Evolutionary conservation across 129 eudicot genomes (phyloP).

Genomic region (Lonicera japonica): DNA sequence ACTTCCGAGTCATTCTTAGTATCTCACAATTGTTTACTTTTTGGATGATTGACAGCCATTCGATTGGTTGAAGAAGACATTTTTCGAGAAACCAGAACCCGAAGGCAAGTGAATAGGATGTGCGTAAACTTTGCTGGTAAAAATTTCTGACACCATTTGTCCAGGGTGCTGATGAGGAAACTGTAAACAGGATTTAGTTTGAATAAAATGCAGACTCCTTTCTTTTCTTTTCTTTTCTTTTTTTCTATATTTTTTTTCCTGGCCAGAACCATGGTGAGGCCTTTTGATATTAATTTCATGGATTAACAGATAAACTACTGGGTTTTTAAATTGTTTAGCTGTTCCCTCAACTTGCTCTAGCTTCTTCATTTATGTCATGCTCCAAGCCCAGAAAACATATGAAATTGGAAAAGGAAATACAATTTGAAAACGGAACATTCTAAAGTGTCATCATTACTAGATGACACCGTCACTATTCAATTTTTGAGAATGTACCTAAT

Average conservation of each 20-base stretch:
- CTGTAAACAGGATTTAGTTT: constrained; percentile 7
- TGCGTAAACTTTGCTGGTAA: not conserved
- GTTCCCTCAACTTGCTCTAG: not conserved
- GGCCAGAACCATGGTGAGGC: constrained; percentile 6
- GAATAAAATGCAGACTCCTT: constrained; percentile 20
- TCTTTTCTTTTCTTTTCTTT: not conserved
- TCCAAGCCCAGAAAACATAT: no score
- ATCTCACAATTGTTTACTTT: not conserved
- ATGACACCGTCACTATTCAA: no score
- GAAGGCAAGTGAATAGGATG: constrained; percentile 23
- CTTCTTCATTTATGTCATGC: no score
- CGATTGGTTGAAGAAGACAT: constrained; percentile 46
- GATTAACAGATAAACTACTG: not conserved
- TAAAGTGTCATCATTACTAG: no score
- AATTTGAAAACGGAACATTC: no score
- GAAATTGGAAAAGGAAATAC: no score
- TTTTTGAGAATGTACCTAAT: no score
- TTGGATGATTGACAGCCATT: constrained; percentile 32
- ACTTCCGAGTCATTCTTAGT: not conserved
- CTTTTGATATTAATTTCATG: not conserved
- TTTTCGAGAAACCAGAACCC: constrained; percentile 33
- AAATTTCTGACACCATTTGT: not conserved
- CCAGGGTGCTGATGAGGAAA: constrained; percentile 11
- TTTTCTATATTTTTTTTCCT: constrained; percentile 1
- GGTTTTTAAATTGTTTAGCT: not conserved